Evolutionary conservation across 176 grass and related monocot species (phyloP), one percentile per base, ranked within the genome.

Genomic region (Hordeum vulgare): DNA sequence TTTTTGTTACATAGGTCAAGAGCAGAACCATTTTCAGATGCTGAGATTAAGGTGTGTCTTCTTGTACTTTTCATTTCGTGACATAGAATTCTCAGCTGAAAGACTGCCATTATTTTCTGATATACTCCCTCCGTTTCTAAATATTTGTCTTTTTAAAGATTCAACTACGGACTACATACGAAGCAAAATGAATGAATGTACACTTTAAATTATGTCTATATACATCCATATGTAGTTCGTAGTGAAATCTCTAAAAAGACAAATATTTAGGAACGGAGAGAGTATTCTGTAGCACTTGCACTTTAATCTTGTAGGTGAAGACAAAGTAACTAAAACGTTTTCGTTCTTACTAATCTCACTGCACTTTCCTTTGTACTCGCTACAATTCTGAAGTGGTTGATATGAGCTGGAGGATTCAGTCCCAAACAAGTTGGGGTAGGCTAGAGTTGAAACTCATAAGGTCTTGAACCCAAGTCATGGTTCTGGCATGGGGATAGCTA

Each of bases 31-130:
- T 97, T 91, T 84, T 91, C 87, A n/a, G 94, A 97, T 94, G 76
- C 75, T 63, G 94, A 97, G 57, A 94, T 97, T 57, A 97, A 97
- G 91, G 94, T 97, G 66, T 18, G 36, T 18, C 29, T 93, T 87
- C 41, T 69, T 74, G 29, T 77, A 37, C 35, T 49, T 64, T 20
- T 84, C 12, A 81, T 83, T 77, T 58, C 4, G 74, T 10, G 39
- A 10, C 29, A 15, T 72, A 17, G 76, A 74, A 80, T 1, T 66
- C 23, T 69, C 49, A 49, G 17, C 44, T 17, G 3, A 28, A 82
- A 45, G 18, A 71, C 31, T 91, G 10, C 5, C 15, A 58, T 9
- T 23, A 4, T 76, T 10, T 80, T 70, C 53, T 77, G 8, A 28
- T 47, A 26, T 62, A n/a, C n/a, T n/a, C n/a, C n/a, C n/a, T n/a